Percentiles rank a stretch among this genome's conserved stretches.
These are phyloP conservation scores for Microstegium vimineum DNA, from an alignment of 176 grass and related monocot species.

Conservation along the genomic window DNA sequence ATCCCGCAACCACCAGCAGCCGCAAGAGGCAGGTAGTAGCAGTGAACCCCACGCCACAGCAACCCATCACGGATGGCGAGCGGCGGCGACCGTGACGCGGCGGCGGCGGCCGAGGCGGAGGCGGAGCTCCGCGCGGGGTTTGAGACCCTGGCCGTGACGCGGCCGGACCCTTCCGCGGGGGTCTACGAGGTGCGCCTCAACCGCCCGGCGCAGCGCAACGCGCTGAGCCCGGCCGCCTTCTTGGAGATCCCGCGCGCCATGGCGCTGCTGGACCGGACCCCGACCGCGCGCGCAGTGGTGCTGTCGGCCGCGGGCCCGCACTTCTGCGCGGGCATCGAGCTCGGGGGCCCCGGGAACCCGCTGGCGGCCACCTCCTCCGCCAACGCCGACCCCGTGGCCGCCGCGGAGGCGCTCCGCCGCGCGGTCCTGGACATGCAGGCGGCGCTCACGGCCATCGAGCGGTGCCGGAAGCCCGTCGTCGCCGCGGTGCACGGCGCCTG, in stretches of 20 bases:
- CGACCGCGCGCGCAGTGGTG: conserved; percentile 57
- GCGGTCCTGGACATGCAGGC: conserved; percentile 56
- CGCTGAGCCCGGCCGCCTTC: conserved; percentile 64
- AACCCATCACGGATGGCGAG: conserved; percentile 21
- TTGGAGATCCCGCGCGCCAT: conserved; percentile 75
- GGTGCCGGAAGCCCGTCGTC: conserved; percentile 73
- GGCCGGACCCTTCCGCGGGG: conserved; percentile 32
- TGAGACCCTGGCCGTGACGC: conserved; percentile 55
- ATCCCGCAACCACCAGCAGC: neutral
- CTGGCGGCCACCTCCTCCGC: neutral
- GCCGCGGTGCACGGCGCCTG: conserved; percentile 72
- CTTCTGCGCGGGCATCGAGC: conserved; percentile 79
- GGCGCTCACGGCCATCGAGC: conserved; percentile 57
- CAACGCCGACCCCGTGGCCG: conserved; percentile 35
- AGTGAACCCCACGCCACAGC: neutral
- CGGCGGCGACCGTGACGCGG: conserved; percentile 22
- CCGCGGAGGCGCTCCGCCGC: conserved; percentile 49
- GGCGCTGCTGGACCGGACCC: conserved; percentile 65
- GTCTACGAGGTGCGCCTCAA: conserved; percentile 76
- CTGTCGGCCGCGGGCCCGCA: conserved; percentile 55
- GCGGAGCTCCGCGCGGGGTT: conserved; percentile 61
- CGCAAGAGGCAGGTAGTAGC: neutral
- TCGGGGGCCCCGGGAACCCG: conserved; percentile 44
- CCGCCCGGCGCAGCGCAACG: conserved; percentile 73
- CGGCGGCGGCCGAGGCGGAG: conserved; percentile 49